phyloP scores from a whole-genome alignment of 495 filamentous ascomycete genomes.

The Apiosordaria backusii region DNA sequence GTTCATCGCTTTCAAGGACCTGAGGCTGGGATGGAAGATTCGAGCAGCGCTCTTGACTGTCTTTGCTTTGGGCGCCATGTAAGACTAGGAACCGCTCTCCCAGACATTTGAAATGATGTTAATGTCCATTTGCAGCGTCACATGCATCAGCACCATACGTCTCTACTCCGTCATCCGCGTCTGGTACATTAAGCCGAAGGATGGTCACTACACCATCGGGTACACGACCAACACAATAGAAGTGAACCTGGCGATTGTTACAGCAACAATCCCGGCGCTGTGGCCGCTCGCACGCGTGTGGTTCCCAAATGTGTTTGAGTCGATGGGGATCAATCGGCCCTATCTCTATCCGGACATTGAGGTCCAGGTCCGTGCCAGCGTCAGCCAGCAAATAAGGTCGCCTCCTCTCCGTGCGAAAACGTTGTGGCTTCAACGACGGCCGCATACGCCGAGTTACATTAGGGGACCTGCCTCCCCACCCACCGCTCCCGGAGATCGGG shows the following conservation, averaged over 20 bases:
- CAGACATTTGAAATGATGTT: neutral
- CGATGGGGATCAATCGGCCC: constrained; percentile 27
- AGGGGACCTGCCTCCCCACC: neutral
- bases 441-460: constrained; percentile 1
- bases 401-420: constrained; percentile 14
- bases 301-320: constrained; percentile 24
- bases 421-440: constrained; percentile 13
- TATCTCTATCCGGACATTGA: constrained; percentile 26
- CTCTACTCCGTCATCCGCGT: constrained; percentile 25
- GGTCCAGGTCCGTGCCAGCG: constrained; percentile 13
- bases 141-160: constrained; percentile 42
- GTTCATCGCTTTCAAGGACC: constrained; percentile 41
- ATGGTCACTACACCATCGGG: constrained; percentile 37
- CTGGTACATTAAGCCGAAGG: constrained; percentile 25
- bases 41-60: constrained; percentile 45
- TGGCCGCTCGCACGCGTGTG: constrained; percentile 34
- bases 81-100: constrained; percentile 17
- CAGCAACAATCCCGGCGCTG: constrained; percentile 42
- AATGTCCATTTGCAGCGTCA: constrained; percentile 39
- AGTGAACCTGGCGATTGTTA: constrained; percentile 52
- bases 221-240: constrained; percentile 48
- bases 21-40: constrained; percentile 40
- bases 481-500: neutral
- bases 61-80: constrained; percentile 47
- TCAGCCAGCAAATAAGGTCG: constrained; percentile 6